Evolutionary conservation across 2,329 filamentous ascomycete genomes (phyloP), one percentile per base, ranked within the genome.

Genomic region (Hymenoscyphus salicellus): DNA sequence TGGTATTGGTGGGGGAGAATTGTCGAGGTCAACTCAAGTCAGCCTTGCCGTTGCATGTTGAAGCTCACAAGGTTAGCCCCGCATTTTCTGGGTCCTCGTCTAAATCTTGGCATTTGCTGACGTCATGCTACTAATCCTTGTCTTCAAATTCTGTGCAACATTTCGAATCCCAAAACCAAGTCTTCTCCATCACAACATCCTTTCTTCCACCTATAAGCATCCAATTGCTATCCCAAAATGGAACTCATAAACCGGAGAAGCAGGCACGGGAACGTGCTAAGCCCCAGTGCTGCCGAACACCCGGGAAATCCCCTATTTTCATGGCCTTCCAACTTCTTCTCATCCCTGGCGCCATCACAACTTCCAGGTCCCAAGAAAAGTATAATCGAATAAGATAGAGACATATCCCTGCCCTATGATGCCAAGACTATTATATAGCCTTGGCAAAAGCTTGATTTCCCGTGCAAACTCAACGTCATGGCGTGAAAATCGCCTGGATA

Each of bases 21-120:
- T 49, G 8, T 49, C 41, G 41, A 46, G n/a, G 41, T 46, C 43
- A 26, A 23, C 17, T 46, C 41, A 49, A 26, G 20, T 26, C 46
- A 52, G 46, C 46, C 46, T 52, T 20, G 46, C 17, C 23, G 36
- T 11, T 26, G 57, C 10, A 20, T 17, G 14, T 32, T 1, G 14
- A 23, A 3, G 20, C 36, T 59, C 33, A 36, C 57, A 59, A 59
- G 57, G 36, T 41, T 32, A 32, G 36, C 49, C 16, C 26, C 52
- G 23, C 46, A 26, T 52, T 52, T 52, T 52, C 20, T 52, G 46
- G 46, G 46, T 23, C 46, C 6, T 52, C 46, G 46, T 11, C 23
- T 52, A 52, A 61, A 65, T 55, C 69, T 70, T 72, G 69, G 68
- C 66, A 69, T 69, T 70, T 71, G 69, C 30, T 33, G 59, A 46